phyloP scores from a whole-genome alignment of 164 flowering plant species.

The Warburgia ugandensis region DNA sequence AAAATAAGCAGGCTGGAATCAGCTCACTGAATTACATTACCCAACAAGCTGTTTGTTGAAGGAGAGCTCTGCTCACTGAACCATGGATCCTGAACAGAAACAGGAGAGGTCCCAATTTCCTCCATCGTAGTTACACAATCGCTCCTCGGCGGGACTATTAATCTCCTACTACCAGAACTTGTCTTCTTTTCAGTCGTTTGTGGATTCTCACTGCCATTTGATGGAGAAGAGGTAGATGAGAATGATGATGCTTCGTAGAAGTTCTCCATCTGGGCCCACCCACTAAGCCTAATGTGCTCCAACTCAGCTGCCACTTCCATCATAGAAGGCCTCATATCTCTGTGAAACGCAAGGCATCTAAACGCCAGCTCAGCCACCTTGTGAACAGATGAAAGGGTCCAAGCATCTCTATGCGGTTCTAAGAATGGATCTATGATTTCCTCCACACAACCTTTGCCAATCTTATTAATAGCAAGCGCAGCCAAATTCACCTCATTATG shows the following conservation, averaged over 20 bases:
- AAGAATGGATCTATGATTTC: constrained; percentile 75
- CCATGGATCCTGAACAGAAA: constrained; percentile 79
- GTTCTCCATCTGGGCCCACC: constrained; percentile 27
- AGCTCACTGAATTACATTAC: constrained; percentile 33
- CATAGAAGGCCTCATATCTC: constrained; percentile 92
- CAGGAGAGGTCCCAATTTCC: constrained; percentile 54
- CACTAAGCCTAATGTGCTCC: constrained; percentile 44
- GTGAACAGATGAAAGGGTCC: constrained; percentile 47
- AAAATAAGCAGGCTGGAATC: constrained; percentile 5
- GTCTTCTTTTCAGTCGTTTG: constrained; percentile 14
- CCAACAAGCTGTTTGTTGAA: constrained; percentile 72
- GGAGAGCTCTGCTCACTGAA: constrained; percentile 81
- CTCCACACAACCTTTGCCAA: constrained; percentile 52
- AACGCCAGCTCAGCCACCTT: constrained; percentile 85
- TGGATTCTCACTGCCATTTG: constrained; percentile 31
- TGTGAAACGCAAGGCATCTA: constrained; percentile 76
- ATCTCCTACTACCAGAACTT: constrained; percentile 13
- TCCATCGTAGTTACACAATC: constrained; percentile 22
- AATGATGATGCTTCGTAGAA: constrained; percentile 15
- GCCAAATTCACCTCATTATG: constrained; percentile 74
- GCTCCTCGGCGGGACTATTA: constrained; percentile 21
- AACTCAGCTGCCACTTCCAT: constrained; percentile 71
- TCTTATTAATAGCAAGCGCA: constrained; percentile 54
- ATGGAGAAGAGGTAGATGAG: constrained; percentile 36
- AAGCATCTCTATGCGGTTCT: constrained; percentile 35